A percentile compares a stretch with the other conserved stretches of the same genome.
Conservation (phyloP, 2,329 filamentous ascomycete genomes). For the Trichoderma sp. region DNA sequence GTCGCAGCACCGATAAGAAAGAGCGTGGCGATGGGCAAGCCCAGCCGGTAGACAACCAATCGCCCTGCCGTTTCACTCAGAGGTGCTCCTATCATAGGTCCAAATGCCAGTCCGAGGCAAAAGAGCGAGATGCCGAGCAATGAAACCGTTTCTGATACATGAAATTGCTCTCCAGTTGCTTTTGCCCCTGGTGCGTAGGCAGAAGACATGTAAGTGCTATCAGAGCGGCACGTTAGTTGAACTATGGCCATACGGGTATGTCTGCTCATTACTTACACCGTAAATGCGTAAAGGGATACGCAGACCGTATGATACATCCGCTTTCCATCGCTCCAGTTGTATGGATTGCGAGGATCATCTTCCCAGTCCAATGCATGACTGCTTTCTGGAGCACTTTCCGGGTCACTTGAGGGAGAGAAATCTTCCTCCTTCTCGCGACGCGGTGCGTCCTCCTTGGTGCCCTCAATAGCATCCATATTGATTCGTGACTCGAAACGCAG, state of each 20-base stretch:
- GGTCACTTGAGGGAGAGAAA: constrained; percentile 5
- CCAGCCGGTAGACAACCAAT: constrained; percentile 69
- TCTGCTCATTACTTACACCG: constrained; percentile 1
- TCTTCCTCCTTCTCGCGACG: constrained; percentile 9
- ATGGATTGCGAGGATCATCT: constrained; percentile 25
- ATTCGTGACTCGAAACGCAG: background rate
- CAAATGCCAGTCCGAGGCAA: constrained; percentile 74
- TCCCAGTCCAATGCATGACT: constrained; percentile 11
- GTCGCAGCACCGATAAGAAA: constrained; percentile 68
- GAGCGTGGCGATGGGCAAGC: constrained; percentile 67
- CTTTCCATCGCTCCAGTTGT: constrained; percentile 25
- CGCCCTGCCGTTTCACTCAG: constrained; percentile 71
- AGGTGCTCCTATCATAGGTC: constrained; percentile 76
- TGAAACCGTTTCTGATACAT: constrained; percentile 29
- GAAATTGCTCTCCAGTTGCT: constrained; percentile 25
- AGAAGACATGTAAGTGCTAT: constrained; percentile 26
- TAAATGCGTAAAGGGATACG: constrained; percentile 23
- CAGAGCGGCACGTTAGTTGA: background rate
- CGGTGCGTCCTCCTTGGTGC: background rate
- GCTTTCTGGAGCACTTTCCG: constrained; percentile 9
- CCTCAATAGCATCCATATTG: constrained; percentile 4
- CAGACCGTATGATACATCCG: constrained; percentile 2
- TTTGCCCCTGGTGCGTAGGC: constrained; percentile 26
- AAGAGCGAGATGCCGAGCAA: constrained; percentile 61
- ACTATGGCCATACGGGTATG: background rate